Base-by-base conservation (phyloP, 2,329 filamentous ascomycete species). In the Hymenoscyphus fraxineus region DNA sequence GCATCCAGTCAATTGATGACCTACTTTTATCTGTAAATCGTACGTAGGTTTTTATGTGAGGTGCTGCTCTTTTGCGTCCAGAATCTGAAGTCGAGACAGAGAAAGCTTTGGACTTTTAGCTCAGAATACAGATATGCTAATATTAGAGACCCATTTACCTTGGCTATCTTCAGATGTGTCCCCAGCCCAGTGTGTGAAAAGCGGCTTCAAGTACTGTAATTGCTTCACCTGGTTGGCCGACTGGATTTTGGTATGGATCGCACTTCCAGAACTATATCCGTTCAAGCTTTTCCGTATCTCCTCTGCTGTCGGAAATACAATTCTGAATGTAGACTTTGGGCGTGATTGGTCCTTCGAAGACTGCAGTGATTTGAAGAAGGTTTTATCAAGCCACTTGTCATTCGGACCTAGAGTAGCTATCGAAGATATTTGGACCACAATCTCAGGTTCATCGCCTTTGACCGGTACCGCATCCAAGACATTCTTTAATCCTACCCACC, bases 21-120 rank as follows among this genome's bases (percentile, higher is more conserved):
- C 75, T 62, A 7, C 12, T 59, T 22, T 54, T 38, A 60, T 75
- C 69, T 61, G 79, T 77, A 69, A 83, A 93, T 4, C 90, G 85
- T 56, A 93, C 87, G 72, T 95, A 97, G 0, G 92, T 96, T 76
- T 97, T 97, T 74, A 96, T 90, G 70, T 97, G 93, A 0, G 93
- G 93, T 0, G 92, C 91, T 19, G 92, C 92, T 38, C 86, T 82
- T 58, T 85, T 80, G 62, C 90, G 81, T 1, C 88, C 87, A 9
- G 85, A 84, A 66, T 89, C 81, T 6, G 72, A 73, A 1, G 75
- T 60, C 59, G 67, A 35, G 54, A 39, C 22, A 62, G 70, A 54
- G 64, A 65, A 22, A 57, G 9, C 64, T 61, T 35, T 32, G 2
- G 44, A 15, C 3, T 6, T 54, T 59, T 41, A 59, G 19, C 13